Evolutionary conservation across 225 moss, liverwort and hornwort genomes (phyloP).

Genomic region (Straminergon stramineum): DNA sequence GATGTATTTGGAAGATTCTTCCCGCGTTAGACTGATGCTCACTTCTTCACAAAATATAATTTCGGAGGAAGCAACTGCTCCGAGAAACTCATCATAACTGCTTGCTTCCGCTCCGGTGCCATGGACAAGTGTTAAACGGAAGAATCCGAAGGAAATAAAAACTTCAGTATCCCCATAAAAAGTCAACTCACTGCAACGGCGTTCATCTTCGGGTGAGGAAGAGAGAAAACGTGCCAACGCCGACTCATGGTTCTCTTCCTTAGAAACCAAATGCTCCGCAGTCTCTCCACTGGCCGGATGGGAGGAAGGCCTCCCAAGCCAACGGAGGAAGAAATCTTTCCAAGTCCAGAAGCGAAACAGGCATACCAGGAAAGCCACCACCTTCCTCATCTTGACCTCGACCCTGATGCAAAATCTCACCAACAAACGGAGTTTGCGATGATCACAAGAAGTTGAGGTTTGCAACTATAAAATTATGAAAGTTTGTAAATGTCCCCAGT

Average conservation of each 20-base stretch:
- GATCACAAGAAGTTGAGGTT: neutral
- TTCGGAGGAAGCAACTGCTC: neutral
- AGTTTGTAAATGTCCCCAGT: neutral
- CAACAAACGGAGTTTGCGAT: neutral
- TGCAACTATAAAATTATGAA: no score
- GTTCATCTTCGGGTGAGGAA: neutral
- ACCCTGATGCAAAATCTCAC: neutral
- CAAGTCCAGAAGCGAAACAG: no score
- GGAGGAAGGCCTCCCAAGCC: no score
- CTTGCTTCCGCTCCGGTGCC: neutral
- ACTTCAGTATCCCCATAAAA: accelerated
- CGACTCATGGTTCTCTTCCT: neutral
- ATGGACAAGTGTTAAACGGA: accelerated
- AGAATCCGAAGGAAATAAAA: accelerated
- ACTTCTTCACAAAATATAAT: accelerated
- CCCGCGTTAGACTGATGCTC: accelerated
- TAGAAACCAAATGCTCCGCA: neutral
- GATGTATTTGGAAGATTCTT: neutral
- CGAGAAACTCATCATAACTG: neutral
- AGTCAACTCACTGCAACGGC: accelerated
- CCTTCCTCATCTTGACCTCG: no score
- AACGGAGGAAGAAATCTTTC: no score
- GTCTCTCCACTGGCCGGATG: neutral
- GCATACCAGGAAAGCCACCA: no score
- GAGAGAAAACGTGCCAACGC: neutral